A percentile compares a stretch with the other conserved stretches of the same genome.
phyloP scores from a whole-genome alignment of 306 rosid species.

The Psophocarpus tetragonolobus region DNA sequence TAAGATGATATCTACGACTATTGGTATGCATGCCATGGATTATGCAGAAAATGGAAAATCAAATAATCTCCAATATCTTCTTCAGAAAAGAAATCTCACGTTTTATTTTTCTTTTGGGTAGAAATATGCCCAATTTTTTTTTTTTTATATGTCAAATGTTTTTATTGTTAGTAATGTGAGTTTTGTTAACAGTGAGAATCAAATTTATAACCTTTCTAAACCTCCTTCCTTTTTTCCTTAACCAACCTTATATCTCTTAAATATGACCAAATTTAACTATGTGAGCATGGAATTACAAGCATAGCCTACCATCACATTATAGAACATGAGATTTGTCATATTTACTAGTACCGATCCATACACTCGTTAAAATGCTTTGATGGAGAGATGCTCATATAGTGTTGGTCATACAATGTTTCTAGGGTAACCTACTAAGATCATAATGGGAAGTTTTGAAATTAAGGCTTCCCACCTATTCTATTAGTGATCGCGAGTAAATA shows the following conservation, averaged over 20 bases:
- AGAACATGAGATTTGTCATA: slow-evolving; percentile 15
- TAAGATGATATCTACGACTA: background rate
- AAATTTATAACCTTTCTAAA: no score
- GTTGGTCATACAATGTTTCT: background rate
- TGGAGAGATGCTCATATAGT: background rate
- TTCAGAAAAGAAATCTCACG: background rate
- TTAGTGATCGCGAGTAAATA: background rate
- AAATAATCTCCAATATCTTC: background rate
- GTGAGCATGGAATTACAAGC: background rate
- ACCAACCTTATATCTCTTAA: no score
- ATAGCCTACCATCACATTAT: background rate
- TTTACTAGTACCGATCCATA: background rate
- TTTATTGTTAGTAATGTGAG: no score
- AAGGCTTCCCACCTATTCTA: background rate
- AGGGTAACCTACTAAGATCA: background rate
- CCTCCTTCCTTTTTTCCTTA: no score
- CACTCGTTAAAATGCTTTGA: background rate
- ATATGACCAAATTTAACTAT: background rate
- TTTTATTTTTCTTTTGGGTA: slow-evolving; percentile 1
- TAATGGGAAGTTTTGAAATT: background rate
- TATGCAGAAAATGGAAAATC: background rate
- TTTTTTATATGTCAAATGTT: no score
- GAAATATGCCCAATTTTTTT: background rate
- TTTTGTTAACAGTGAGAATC: no score
- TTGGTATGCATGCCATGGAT: background rate